Evolutionary conservation across 495 filamentous ascomycete genomes (phyloP), one percentile per base, ranked within the genome.

Genomic region (Neurospora pannonica): DNA sequence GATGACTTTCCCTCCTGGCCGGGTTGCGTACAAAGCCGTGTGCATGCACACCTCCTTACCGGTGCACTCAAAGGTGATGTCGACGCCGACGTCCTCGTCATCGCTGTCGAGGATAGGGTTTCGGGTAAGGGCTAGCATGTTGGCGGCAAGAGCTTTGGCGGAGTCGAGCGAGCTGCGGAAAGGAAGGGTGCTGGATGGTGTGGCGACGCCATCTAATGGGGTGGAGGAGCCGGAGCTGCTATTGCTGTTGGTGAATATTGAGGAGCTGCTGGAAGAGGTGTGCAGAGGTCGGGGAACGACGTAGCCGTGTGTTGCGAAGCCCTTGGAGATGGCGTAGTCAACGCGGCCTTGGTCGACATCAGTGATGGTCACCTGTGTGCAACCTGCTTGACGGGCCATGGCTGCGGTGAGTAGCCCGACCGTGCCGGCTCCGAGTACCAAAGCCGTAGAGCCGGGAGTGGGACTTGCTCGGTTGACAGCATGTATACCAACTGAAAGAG

Each of bases 21-120:
- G 86, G 15, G 93, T 91, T 9, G 92, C 92, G 76, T 95, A 97
- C 60, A 98, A 93, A 3, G 91, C 89, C 1, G 94, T 92, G 81
- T 97, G 94, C 76, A 96, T 90, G 79, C 94, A 97, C 4, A 90
- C 85, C 42, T 94, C 93, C 71, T 95, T 94, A 62, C 95, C 95
- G 0, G 95, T 97, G 81, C 95, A 97, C 78, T 98, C 95, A 78
- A 97, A 97, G 8, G 94, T 90, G 9, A 92, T 84, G 75, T 93
- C 90, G 28, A 97, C 90, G 28, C 93, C 93, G 3, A 89, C 86
- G 15, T 88, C 82, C 15, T 85, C 84, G 34, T 86, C 85, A 0
- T 88, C 86, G 7, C 15, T 34, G 11, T 79, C 79, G 38, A 78
- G 70, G 36, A 82, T 28, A 4, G 74, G 70, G 15, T 76, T 70